A percentile compares a stretch with the other conserved stretches of the same genome.
These are phyloP conservation scores for Alloteropsis semialata DNA, from an alignment of 176 grass and related monocot species.

Conservation along the genomic window DNA sequence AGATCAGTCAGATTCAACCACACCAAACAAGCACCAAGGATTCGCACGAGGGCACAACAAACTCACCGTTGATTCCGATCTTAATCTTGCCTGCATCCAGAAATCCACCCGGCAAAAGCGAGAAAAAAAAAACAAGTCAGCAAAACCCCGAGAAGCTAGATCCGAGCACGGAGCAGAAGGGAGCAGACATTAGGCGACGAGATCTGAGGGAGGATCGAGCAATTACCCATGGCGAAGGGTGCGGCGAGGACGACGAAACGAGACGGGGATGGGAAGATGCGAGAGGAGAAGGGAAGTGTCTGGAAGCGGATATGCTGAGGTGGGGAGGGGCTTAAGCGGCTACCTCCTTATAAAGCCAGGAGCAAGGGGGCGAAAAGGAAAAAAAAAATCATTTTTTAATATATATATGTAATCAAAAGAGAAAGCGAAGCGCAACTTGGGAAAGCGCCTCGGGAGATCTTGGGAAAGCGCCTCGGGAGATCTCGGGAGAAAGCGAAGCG, in stretches of 20 bases:
- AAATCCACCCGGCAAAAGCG: neutral
- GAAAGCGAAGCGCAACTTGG: no score
- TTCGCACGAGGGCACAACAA: fast-evolving
- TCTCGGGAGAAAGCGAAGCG: slow-evolving; percentile 12
- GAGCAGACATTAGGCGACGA: neutral
- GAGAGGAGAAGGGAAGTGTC: neutral
- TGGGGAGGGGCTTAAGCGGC: neutral
- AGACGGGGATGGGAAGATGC: neutral
- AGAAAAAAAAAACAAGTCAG: neutral
- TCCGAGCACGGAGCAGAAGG: neutral
- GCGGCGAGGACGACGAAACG: neutral
- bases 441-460: no score
- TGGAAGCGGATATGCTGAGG: slow-evolving; percentile 1
- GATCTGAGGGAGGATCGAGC: neutral
- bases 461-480: no score
- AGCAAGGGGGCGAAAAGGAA: neutral
- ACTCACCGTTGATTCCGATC: slow-evolving; percentile 72
- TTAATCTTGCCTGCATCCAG: slow-evolving; percentile 48
- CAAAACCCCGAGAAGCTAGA: neutral
- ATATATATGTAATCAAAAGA: no score
- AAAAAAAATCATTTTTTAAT: no score
- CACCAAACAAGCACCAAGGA: neutral
- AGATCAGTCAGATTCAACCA: neutral
- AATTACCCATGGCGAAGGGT: slow-evolving; percentile 44
- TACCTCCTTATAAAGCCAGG: neutral